Conservation (phyloP, 768 basidiomycete genomes). For the Macrolepiota fuliginosa region DNA sequence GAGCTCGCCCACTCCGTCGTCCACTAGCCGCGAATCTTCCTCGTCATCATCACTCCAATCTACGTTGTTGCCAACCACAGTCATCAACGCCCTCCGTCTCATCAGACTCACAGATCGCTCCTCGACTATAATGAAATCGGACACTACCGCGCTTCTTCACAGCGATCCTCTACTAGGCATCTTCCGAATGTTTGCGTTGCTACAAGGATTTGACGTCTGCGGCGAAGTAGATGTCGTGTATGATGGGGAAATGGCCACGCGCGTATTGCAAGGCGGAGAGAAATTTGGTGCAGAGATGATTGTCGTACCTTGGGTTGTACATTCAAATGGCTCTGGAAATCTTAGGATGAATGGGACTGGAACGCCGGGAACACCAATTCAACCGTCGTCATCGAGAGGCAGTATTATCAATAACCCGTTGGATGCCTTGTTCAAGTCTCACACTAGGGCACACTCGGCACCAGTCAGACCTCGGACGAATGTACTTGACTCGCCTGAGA, state of each 20-base stretch:
- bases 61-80: conserved; percentile 8
- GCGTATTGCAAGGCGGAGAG: conserved; percentile 66
- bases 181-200: conserved; percentile 72
- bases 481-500: background rate
- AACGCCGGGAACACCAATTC: background rate
- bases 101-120: conserved; percentile 86
- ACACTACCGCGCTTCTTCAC: conserved; percentile 61
- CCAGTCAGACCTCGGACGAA: conserved; percentile 26
- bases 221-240: conserved; percentile 74
- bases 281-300: conserved; percentile 67
- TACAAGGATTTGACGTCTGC: conserved; percentile 64
- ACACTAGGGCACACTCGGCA: background rate
- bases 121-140: conserved; percentile 84
- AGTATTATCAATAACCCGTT: conserved; percentile 57
- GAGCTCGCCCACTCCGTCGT: background rate
- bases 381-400: background rate
- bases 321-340: background rate
- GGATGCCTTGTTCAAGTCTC: conserved; percentile 55
- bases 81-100: conserved; percentile 77
- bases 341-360: background rate
- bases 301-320: conserved; percentile 72
- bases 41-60: background rate
- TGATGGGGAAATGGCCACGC: conserved; percentile 68
- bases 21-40: background rate
- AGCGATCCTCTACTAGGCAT: conserved; percentile 73